Evolutionary conservation across 1,284 basidiomycete genomes (phyloP).

Genomic region (Mixia osmundae): DNA sequence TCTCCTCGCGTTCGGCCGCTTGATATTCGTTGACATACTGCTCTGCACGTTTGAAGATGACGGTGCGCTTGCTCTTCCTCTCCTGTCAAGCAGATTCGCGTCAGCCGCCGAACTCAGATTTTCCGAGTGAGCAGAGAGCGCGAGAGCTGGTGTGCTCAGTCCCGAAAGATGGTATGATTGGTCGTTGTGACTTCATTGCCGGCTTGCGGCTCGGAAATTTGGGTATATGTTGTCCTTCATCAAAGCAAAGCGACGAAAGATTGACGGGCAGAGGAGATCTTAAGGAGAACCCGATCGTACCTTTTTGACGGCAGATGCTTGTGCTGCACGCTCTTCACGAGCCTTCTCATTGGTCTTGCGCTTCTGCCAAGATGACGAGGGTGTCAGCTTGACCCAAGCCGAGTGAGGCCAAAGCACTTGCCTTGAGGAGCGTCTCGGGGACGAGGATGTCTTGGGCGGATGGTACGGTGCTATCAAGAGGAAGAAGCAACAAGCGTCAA

Average conservation of each 20-base stretch:
- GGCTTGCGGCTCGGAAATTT: constrained; percentile 23
- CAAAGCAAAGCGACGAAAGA: constrained; percentile 26
- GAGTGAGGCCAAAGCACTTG: background rate
- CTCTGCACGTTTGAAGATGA: constrained; percentile 99
- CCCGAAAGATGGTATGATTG: constrained; percentile 97
- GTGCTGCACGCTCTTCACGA: constrained; percentile 77
- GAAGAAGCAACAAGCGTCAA: too few species aligned
- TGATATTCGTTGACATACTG: constrained; percentile 95
- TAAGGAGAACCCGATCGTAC: constrained; percentile 26
- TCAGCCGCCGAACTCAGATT: background rate
- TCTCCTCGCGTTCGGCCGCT: constrained; percentile 79
- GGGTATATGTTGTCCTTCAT: constrained; percentile 47
- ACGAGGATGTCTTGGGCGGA: constrained; percentile 26
- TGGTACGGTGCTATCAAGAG: too few species aligned
- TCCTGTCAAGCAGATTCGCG: constrained; percentile 31
- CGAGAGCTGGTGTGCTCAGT: constrained; percentile 31
- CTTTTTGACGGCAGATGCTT: constrained; percentile 72
- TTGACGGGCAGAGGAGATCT: constrained; percentile 1
- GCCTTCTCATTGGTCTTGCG: constrained; percentile 95
- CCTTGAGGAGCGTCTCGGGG: constrained; percentile 90
- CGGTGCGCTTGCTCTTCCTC: constrained; percentile 70
- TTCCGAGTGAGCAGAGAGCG: constrained; percentile 2
- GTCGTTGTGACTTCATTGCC: constrained; percentile 42
- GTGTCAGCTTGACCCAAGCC: background rate
- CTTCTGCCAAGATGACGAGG: constrained; percentile 41